Conservation (phyloP, 306 rosid genomes). For the Casuarina glauca region DNA sequence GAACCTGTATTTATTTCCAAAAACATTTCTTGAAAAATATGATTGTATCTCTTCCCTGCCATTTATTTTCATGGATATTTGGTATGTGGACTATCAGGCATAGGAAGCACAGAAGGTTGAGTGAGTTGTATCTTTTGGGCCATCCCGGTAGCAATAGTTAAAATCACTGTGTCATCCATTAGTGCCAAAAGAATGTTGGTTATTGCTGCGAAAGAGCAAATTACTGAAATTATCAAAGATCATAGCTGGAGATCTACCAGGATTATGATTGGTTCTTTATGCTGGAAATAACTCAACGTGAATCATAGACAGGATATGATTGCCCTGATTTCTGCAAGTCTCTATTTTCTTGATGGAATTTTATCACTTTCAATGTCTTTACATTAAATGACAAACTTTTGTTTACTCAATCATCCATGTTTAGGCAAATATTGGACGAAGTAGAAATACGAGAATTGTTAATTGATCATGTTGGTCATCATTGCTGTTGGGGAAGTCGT, state of each 20-base stretch:
- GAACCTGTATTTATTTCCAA: neutral
- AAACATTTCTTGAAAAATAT: neutral
- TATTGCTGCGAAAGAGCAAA: neutral
- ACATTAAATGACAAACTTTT: constrained; percentile 14
- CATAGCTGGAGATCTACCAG: neutral
- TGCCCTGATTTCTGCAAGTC: neutral
- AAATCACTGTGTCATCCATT: neutral
- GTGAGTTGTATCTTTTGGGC: neutral
- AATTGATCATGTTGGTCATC: constrained; percentile 94
- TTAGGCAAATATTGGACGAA: constrained; percentile 74
- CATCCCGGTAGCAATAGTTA: neutral
- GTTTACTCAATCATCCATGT: constrained; percentile 18
- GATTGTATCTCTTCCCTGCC: neutral
- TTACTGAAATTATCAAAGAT: neutral
- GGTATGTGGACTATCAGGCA: neutral
- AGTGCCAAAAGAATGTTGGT: neutral
- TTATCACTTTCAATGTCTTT: constrained; percentile 11
- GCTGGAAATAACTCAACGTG: neutral
- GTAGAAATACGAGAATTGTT: constrained; percentile 93
- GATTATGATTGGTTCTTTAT: neutral
- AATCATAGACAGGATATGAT: neutral
- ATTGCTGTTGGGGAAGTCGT: constrained; percentile 98
- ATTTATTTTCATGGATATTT: neutral
- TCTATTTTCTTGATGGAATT: neutral
- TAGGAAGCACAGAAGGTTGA: neutral